Base-by-base conservation (phyloP, 768 basidiomycete genomes). In the Krasilnikovozyma curviuscula region DNA sequence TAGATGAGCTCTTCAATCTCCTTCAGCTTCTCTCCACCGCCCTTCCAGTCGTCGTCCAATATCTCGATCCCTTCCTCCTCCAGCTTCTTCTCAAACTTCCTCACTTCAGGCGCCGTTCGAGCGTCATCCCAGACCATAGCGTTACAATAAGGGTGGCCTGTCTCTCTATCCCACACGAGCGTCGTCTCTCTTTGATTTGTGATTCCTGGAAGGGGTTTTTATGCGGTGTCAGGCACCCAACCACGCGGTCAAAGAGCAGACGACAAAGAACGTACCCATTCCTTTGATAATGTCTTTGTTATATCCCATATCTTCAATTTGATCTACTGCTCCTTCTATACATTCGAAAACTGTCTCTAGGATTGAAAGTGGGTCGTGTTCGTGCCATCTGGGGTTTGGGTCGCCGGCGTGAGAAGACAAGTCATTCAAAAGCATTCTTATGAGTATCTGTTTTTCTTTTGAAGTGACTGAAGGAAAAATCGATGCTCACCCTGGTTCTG, bases 141-240 rank as follows among this genome's bases (percentile, higher is more conserved):
- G 48, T 62, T 62, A 66, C 83, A 83, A 5, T 93, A 64, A 0
- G 88, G 81, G 63, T 82, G 80, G 35, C 93, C 93, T 0, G 88
- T 89, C 59, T 70, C 72, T 52, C 80, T 74, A 61, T 82, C 83
- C 93, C 93, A 97, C 16, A 77, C 82, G 27, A 97, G 77, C 2
- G 88, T 77, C 1, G 93, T 97, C 65, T 97, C 93, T 46, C 93
- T 78, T 66, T 97, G 91, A 23, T 59, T 98, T 34, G 91, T 95
- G 66, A 97, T 83, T 23, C 89, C 81, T 79, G 55, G 16, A 40
- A 42, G 51, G n/a, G n/a, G n/a, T n/a, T n/a, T 19, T 7, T 16
- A 29, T 44, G 16, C 23, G 13, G 37, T 49, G 42, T 35, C 21
- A 14, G 37, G 16, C 18, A 52, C 19, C 40, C 41, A 49, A 52